Conservation (phyloP, 2,329 filamentous ascomycete species). For the Cladosporium sp. region DNA sequence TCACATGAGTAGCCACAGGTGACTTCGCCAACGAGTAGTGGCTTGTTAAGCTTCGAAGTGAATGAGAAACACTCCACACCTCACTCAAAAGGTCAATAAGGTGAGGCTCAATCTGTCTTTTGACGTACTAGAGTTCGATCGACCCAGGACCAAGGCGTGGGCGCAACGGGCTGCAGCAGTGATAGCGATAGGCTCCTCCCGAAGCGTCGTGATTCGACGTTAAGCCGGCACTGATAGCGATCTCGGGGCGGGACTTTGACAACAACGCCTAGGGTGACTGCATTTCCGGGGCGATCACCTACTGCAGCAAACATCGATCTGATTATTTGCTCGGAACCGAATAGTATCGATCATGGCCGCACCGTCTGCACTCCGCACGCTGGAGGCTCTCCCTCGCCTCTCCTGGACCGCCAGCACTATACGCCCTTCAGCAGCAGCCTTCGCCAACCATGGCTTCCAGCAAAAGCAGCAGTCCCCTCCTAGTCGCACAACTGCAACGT, state of each 20-base stretch:
- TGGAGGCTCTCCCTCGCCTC: constrained; percentile 31
- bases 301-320: not conserved
- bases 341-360: constrained; percentile 11
- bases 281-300: constrained; percentile 2
- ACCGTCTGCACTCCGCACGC: constrained; percentile 33
- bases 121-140: not conserved
- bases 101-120: not conserved
- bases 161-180: not conserved
- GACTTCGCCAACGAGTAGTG: not conserved
- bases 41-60: not conserved
- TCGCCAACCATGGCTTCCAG: constrained; percentile 16
- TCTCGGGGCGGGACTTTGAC: not conserved
- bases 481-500: constrained; percentile 6
- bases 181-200: not conserved
- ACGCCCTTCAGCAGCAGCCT: constrained; percentile 20
- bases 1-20: not conserved
- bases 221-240: constrained; percentile 1
- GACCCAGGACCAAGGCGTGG: not conserved
- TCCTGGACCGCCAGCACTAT: constrained; percentile 32
- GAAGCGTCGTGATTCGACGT: not conserved
- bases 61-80: not conserved
- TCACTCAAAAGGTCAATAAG: not conserved
- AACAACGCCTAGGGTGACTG: not conserved
- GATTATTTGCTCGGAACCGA: not conserved
- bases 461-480: not conserved